Evolutionary conservation across 2,329 filamentous ascomycete species (phyloP).

Genomic region (Alternaria sp.): DNA sequence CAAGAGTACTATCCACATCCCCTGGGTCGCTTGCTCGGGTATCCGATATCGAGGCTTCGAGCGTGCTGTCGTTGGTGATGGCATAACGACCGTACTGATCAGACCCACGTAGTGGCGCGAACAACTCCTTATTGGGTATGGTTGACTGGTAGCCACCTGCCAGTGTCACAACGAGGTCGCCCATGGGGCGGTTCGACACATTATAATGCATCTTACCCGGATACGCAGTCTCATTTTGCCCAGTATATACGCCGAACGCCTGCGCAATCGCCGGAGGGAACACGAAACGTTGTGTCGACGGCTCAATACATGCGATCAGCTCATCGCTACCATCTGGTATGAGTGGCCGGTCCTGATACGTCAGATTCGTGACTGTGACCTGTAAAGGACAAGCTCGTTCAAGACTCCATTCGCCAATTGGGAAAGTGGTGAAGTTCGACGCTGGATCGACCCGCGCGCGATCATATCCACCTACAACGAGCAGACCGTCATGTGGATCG

Average conservation of each 20-base stretch:
- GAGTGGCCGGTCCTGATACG: slow-evolving; percentile 6
- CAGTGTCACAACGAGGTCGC: slow-evolving; percentile 13
- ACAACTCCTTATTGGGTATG: slow-evolving; percentile 19
- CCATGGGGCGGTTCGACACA: slow-evolving; percentile 7
- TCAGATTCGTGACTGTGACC: slow-evolving; percentile 16
- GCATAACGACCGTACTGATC: slow-evolving; percentile 20
- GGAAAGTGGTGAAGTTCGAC: slow-evolving; percentile 15
- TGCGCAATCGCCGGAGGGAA: slow-evolving; percentile 13
- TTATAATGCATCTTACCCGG: slow-evolving; percentile 14
- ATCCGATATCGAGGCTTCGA: slow-evolving; percentile 18
- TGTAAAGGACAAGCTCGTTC: slow-evolving; percentile 15
- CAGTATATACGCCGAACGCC: not conserved
- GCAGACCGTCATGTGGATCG: slow-evolving; percentile 16
- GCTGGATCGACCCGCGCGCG: slow-evolving; percentile 10
- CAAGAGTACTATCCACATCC: slow-evolving; percentile 10
- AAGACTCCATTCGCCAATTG: slow-evolving; percentile 17
- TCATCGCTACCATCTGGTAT: not conserved
- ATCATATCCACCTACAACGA: slow-evolving; percentile 23
- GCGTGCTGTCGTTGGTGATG: slow-evolving; percentile 16
- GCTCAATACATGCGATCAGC: slow-evolving; percentile 16
- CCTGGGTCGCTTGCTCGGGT: slow-evolving; percentile 9
- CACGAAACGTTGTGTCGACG: slow-evolving; percentile 12
- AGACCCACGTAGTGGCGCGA: slow-evolving; percentile 18
- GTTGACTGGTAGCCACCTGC: slow-evolving; percentile 15
- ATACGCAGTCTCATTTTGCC: slow-evolving; percentile 10